phyloP scores from a whole-genome alignment of 139 green algal species.

The Limnomonas spitsbergensis region DNA sequence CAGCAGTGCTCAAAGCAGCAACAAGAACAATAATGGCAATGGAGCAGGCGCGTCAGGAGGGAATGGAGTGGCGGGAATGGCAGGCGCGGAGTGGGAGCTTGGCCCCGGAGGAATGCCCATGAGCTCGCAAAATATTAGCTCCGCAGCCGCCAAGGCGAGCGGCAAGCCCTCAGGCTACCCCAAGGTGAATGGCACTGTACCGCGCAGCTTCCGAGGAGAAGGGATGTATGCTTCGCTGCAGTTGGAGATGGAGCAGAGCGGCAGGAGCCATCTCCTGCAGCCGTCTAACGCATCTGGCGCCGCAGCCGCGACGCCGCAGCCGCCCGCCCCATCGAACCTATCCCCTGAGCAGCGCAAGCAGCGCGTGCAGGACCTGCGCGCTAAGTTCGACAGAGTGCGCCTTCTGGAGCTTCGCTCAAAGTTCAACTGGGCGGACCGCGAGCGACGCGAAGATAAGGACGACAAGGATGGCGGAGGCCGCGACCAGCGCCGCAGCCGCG shows the following conservation, averaged over 20 bases:
- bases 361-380: conserved; percentile 1
- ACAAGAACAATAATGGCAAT: too few species aligned
- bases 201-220: too few species aligned
- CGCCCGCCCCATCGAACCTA: not conserved
- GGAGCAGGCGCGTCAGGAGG: too few species aligned
- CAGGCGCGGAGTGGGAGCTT: too few species aligned
- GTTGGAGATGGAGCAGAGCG: not conserved
- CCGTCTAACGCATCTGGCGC: too few species aligned
- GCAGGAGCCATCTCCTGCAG: too few species aligned
- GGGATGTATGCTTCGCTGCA: not conserved
- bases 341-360: not conserved
- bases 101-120: too few species aligned
- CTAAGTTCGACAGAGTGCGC: conserved; percentile 19
- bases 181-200: not conserved
- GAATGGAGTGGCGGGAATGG: too few species aligned
- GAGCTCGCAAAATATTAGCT: too few species aligned
- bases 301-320: too few species aligned
- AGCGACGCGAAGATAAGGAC: not conserved
- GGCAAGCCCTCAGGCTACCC: not conserved
- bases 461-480: not conserved
- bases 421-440: conserved; percentile 31
- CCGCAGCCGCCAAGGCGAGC: too few species aligned
- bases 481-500: not conserved
- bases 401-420: conserved; percentile 29
- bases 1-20: too few species aligned